Percentiles rank a stretch among this genome's conserved stretches.
phyloP scores from a whole-genome alignment of 1,284 basidiomycete species.

The Marasmius sp. region DNA sequence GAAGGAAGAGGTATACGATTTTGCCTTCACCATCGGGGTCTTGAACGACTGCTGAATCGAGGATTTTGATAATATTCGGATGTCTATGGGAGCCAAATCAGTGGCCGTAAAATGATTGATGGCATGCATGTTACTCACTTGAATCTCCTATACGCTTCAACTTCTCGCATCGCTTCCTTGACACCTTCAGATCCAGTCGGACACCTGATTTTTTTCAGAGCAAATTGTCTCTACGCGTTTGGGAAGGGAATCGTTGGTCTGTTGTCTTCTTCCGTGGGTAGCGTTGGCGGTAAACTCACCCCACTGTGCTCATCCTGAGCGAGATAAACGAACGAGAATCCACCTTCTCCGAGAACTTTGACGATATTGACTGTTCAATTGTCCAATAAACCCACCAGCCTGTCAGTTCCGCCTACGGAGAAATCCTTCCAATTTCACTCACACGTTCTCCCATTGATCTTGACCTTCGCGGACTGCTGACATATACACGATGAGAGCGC shows the following conservation, averaged over 20 bases:
- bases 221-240: constrained; percentile 72
- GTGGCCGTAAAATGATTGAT: not conserved
- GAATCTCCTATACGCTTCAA: constrained; percentile 89
- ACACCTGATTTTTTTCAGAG: constrained; percentile 92
- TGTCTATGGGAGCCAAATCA: constrained; percentile 51
- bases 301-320: constrained; percentile 85
- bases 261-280: not conserved
- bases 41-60: constrained; percentile 93
- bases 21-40: constrained; percentile 92
- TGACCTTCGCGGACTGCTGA: constrained; percentile 79
- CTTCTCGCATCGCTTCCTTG: constrained; percentile 85
- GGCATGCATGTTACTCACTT: constrained; percentile 52
- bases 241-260: not conserved
- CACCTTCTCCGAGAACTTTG: constrained; percentile 90
- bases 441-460: constrained; percentile 93
- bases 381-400: not conserved
- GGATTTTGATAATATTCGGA: constrained; percentile 86
- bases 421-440: constrained; percentile 30
- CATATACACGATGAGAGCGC: constrained; percentile 79
- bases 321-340: constrained; percentile 93
- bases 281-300: constrained; percentile 39
- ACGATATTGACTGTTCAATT: constrained; percentile 72
- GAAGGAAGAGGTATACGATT: constrained; percentile 92
- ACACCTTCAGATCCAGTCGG: constrained; percentile 81
- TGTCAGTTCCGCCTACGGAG: not conserved